Base-by-base conservation (phyloP, 1,284 basidiomycete species). In the Xerocomus subilludens region DNA sequence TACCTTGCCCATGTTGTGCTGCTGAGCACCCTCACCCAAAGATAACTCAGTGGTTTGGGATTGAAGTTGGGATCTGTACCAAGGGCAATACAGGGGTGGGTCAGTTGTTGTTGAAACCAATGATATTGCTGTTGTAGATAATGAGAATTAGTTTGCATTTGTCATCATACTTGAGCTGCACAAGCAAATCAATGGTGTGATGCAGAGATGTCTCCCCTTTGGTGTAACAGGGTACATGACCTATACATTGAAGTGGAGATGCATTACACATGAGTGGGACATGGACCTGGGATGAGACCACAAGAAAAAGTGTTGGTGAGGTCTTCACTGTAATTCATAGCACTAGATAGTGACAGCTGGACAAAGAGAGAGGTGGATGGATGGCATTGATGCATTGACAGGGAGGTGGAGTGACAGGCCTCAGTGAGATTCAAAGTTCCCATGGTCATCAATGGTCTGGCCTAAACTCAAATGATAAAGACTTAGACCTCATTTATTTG, bases 41-140 rank as follows among this genome's bases (percentile, higher is more conserved):
- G 94, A 96, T 64, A 96, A 80, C 95, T 94, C 74, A 99, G 89
- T 11, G 97, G 96, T 84, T 99, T 98, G 0, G 98, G 97, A 79
- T 99, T 97, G 62, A 95, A 87, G 78, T 96, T 96, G 0, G 97
- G 92, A 82, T 98, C 96, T 4, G 94, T 96, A 70, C 98, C 98
- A 64, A 99, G 89, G 7, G 98, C 97, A 77, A 99, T 98, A 64
- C 96, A 90, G 4, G 96, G 96, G 0, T 97, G 16, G 96, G 94
- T 56, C 93, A 89, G 84, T 98, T 95, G 85, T 98, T 98, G 8
- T 96, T 97, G 25, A 94, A 94, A 83, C 98, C 98, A 75, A 99
- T 95, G 78, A 99, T 99, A 91, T 97, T 99, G 80, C 98, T 98
- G 84, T 99, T 98, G 82, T 98, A 99, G 80, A 99, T 94, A 85